These are phyloP conservation scores for Hyaloperonospora brassicae DNA, from an alignment of 352 stramenopile genomes.

Conservation along the genomic window DNA sequence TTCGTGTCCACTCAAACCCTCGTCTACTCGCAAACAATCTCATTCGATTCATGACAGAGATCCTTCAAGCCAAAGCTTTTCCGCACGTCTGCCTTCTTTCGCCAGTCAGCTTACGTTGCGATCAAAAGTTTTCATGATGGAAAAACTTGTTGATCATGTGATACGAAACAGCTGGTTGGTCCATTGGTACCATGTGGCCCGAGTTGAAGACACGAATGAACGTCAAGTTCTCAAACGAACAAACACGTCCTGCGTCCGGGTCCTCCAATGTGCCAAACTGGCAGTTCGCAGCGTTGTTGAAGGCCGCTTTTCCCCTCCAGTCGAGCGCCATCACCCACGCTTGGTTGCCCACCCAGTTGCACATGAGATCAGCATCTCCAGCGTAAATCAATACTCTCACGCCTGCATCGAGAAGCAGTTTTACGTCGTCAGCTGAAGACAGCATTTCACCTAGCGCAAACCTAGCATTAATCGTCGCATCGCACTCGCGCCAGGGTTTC, in stretches of 20 bases:
- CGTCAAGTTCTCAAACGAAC: conserved; percentile 61
- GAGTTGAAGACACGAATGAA: conserved; percentile 92
- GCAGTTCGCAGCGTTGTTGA: conserved; percentile 50
- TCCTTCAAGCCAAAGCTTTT: not conserved
- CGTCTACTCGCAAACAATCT: too few relatives aligned
- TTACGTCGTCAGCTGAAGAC: conserved; percentile 85
- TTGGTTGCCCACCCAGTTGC: conserved; percentile 95
- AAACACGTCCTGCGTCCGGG: conserved; percentile 34
- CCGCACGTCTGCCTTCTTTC: not conserved
- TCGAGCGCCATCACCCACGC: conserved; percentile 90
- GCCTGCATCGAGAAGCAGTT: conserved; percentile 66
- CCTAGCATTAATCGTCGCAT: conserved; percentile 86
- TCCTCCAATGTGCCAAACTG: conserved; percentile 23
- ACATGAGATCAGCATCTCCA: conserved; percentile 95
- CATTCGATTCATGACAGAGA: not conserved
- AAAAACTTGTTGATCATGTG: conserved; percentile 91
- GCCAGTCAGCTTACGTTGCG: not conserved
- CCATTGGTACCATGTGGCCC: conserved; percentile 91
- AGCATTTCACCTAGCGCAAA: conserved; percentile 93
- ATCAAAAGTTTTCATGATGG: conserved; percentile 36
- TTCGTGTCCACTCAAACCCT: too few relatives aligned
- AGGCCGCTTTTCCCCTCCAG: conserved; percentile 86
- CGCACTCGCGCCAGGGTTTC: conserved; percentile 87
- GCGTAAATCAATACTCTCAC: conserved; percentile 91
- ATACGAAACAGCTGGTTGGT: conserved; percentile 87